Conservation (phyloP, 108 stramenopile genomes). For the Schizochytrium sp. region DNA sequence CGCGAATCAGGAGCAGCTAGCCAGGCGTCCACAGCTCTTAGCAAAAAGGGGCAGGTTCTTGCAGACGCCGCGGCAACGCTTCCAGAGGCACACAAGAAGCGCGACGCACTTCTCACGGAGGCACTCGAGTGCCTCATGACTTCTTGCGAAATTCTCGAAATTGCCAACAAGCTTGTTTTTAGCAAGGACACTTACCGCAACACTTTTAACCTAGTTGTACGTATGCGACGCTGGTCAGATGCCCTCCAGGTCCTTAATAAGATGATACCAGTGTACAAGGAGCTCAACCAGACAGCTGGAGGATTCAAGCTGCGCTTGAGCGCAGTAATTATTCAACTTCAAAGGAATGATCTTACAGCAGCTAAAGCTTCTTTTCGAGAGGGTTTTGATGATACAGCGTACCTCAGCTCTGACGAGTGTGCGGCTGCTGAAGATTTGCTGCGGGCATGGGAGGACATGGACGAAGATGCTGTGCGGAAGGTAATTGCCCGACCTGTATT, state of each 20-base stretch:
- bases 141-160: constrained; percentile 52
- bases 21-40: constrained; percentile 6
- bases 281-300: constrained; percentile 3
- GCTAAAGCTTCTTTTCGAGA: constrained; percentile 40
- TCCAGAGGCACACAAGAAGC: neutral
- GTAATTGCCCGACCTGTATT: constrained; percentile 27
- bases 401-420: constrained; percentile 45
- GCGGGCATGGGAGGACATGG: constrained; percentile 23
- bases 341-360: constrained; percentile 11
- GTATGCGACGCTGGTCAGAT: constrained; percentile 26
- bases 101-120: constrained; percentile 12
- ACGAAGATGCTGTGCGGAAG: constrained; percentile 28
- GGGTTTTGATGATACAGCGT: constrained; percentile 48
- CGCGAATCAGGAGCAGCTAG: constrained; percentile 2
- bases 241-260: neutral
- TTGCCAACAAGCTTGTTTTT: neutral
- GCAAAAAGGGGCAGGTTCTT: constrained; percentile 19
- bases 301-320: constrained; percentile 22
- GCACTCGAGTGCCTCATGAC: neutral
- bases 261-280: constrained; percentile 57
- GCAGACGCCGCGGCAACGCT: constrained; percentile 22
- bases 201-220: constrained; percentile 28
- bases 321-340: constrained; percentile 32
- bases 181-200: constrained; percentile 48
- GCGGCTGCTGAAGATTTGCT: constrained; percentile 53